These are phyloP conservation scores for Syzygium jambos DNA, from an alignment of 345 rosid genomes.

Conservation along the genomic window DNA sequence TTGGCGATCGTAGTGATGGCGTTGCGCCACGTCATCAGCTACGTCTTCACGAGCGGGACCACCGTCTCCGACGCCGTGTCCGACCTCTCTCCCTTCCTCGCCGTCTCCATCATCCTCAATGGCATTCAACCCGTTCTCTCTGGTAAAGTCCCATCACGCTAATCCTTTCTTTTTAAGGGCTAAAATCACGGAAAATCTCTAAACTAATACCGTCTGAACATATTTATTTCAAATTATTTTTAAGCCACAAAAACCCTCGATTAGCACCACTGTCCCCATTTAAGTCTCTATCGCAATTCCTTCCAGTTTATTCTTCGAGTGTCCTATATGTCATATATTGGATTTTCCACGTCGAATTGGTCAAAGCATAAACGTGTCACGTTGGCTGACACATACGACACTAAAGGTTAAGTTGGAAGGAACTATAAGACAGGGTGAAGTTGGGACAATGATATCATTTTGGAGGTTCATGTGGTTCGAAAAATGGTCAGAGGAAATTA, in stretches of 20 bases:
- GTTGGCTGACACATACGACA: neutral
- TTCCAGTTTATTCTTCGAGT: neutral
- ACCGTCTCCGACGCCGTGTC: constrained; percentile 48
- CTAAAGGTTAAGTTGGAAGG: neutral
- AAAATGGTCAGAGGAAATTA: neutral
- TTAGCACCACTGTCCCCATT: neutral
- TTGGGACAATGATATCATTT: neutral
- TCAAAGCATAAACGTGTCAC: neutral
- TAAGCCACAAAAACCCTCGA: neutral
- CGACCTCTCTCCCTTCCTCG: constrained; percentile 44
- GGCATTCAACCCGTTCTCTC: constrained; percentile 70
- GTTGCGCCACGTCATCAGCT: constrained; percentile 38
- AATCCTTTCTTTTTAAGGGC: neutral
- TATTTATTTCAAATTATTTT: neutral
- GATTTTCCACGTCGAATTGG: fast-evolving
- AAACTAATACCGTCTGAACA: fast-evolving
- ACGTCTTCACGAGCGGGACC: constrained; percentile 37
- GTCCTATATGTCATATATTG: neutral
- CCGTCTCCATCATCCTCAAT: constrained; percentile 39
- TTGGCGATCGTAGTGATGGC: constrained; percentile 26
- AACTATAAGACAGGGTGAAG: neutral
- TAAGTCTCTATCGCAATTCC: fast-evolving
- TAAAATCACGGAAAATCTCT: neutral
- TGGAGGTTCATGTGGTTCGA: neutral
- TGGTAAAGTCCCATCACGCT: constrained; percentile 10